Evolutionary conservation across 441 rosid species (phyloP).

Genomic region (Populus hybrid): DNA sequence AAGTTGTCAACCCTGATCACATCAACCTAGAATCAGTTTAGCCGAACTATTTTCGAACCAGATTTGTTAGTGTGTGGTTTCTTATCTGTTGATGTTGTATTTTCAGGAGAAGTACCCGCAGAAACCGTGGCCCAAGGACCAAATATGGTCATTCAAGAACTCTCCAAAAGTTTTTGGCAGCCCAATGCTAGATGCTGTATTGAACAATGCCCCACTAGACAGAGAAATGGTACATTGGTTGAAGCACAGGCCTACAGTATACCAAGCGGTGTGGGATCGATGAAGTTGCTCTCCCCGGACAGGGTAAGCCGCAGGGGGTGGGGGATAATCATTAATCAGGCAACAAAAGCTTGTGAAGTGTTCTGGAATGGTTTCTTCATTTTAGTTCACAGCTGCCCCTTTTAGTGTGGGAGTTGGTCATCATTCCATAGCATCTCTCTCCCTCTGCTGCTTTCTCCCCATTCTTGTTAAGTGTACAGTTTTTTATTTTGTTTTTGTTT

Average conservation of each 20-base stretch:
- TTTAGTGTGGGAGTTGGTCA: constrained; percentile 43
- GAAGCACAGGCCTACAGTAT: constrained; percentile 67
- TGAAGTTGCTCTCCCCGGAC: constrained; percentile 19
- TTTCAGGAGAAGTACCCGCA: constrained; percentile 82
- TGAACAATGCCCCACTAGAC: constrained; percentile 53
- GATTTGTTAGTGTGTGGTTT: not conserved
- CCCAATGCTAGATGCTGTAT: constrained; percentile 86
- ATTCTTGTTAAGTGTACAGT: constrained; percentile 47
- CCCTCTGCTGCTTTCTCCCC: constrained; percentile 28
- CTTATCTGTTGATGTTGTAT: not conserved
- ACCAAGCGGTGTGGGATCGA: constrained; percentile 80
- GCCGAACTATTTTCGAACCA: not conserved
- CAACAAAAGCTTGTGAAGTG: constrained; percentile 9
- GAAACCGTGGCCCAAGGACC: constrained; percentile 93
- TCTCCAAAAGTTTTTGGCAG: constrained; percentile 66
- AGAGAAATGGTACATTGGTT: constrained; percentile 90
- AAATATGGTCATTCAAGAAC: constrained; percentile 81
- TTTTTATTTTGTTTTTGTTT: constrained; percentile 6
- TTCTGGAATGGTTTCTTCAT: constrained; percentile 47
- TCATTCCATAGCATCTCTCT: constrained; percentile 35
- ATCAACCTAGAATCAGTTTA: not conserved
- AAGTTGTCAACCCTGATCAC: not conserved
- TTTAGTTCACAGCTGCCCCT: constrained; percentile 42
- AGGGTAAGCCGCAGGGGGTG: constrained; percentile 13
- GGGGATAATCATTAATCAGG: not conserved